These are phyloP conservation scores for Pichia nanzhaoensis DNA, from an alignment of 805 yeast genomes.

Conservation along the genomic window DNA sequence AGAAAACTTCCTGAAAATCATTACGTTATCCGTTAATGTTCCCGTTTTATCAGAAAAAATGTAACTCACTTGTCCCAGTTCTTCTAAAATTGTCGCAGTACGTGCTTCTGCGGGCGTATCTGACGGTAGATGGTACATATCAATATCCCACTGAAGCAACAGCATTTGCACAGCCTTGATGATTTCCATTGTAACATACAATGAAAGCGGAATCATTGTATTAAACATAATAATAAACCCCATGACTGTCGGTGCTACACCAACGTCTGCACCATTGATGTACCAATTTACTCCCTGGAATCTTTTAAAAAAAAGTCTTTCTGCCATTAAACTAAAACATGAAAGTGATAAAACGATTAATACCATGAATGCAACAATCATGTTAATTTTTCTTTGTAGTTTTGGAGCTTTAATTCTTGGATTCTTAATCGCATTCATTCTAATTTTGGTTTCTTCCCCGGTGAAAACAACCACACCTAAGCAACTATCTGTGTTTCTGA, in stretches of 20 bases:
- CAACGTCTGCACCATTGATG: slow-evolving; percentile 62
- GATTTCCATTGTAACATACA: slow-evolving; percentile 94
- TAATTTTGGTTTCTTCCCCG: slow-evolving; percentile 92
- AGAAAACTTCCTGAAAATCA: slow-evolving; percentile 86
- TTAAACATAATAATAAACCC: slow-evolving; percentile 96
- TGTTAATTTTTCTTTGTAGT: slow-evolving; percentile 73
- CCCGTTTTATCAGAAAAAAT: slow-evolving; percentile 97
- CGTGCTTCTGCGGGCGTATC: slow-evolving; percentile 92
- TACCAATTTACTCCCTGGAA: slow-evolving; percentile 61
- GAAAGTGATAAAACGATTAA: slow-evolving; percentile 67
- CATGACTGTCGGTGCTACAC: slow-evolving; percentile 85
- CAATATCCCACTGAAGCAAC: slow-evolving; percentile 82
- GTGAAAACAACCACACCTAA: slow-evolving; percentile 84
- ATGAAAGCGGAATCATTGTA: slow-evolving; percentile 88
- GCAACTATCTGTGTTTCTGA: slow-evolving; percentile 73
- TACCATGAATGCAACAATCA: slow-evolving; percentile 85
- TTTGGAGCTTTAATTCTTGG: slow-evolving; percentile 93
- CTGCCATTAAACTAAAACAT: slow-evolving; percentile 76
- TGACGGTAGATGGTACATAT: slow-evolving; percentile 81
- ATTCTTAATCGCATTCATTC: slow-evolving; percentile 89
- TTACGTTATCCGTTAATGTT: slow-evolving; percentile 87
- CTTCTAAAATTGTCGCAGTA: slow-evolving; percentile 93
- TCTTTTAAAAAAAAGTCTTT: slow-evolving; percentile 43
- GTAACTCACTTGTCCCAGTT: slow-evolving; percentile 93
- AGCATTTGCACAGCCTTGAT: slow-evolving; percentile 83